phyloP scores from a whole-genome alignment of 2,329 filamentous ascomycete species.

The Cladophialophora carrionii region DNA sequence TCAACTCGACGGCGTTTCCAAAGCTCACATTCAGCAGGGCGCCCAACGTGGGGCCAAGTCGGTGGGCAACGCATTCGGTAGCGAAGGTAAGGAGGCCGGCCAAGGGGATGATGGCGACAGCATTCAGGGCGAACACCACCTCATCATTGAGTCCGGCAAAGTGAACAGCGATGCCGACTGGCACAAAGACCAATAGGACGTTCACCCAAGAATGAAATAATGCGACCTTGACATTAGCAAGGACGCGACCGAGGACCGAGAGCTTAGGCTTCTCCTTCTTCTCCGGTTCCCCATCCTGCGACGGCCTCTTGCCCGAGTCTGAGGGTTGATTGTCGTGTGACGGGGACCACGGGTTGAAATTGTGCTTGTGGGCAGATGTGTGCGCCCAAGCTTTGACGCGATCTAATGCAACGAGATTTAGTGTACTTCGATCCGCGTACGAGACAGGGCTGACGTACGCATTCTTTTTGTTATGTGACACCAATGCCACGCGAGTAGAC shows the following conservation, averaged over 20 bases:
- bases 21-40: conserved; percentile 89
- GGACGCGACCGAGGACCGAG: conserved; percentile 24
- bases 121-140: conserved; percentile 83
- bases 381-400: conserved; percentile 37
- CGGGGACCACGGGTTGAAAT: conserved; percentile 37
- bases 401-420: conserved; percentile 23
- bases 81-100: conserved; percentile 86
- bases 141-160: conserved; percentile 64
- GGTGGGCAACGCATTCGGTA: conserved; percentile 78
- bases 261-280: conserved; percentile 27
- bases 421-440: not conserved
- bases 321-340: conserved; percentile 8
- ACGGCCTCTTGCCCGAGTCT: not conserved
- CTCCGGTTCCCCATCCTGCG: conserved; percentile 19
- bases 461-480: conserved; percentile 21
- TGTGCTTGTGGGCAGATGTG: conserved; percentile 34
- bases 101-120: conserved; percentile 86
- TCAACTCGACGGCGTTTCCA: conserved; percentile 86
- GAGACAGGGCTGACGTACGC: conserved; percentile 17
- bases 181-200: conserved; percentile 74
- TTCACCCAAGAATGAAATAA: conserved; percentile 86
- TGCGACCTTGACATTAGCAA: conserved; percentile 61
- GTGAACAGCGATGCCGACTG: conserved; percentile 75
- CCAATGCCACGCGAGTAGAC: not conserved
- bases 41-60: conserved; percentile 79